Evolutionary conservation across 441 rosid genomes (phyloP).

Genomic region (Manihot esculenta): DNA sequence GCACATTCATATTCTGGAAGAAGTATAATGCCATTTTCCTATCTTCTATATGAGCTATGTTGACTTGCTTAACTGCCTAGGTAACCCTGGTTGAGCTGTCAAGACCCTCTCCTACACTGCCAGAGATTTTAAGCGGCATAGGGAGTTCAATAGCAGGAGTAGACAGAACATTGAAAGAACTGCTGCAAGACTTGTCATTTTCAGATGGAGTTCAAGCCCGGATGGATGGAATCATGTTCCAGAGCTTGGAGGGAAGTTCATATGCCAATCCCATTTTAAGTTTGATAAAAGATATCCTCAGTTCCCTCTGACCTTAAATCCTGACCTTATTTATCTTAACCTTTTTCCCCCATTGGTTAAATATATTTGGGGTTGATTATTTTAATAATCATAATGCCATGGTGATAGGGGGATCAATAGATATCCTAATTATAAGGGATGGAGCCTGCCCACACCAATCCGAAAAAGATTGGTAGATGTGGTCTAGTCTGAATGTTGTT

Average conservation of each 20-base stretch:
- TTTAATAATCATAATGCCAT: not conserved
- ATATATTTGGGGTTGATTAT: not conserved
- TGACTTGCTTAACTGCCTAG: slow-evolving; percentile 36
- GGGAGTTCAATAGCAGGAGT: slow-evolving; percentile 74
- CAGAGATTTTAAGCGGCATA: slow-evolving; percentile 69
- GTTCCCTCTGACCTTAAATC: slow-evolving; percentile 52
- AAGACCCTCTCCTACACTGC: slow-evolving; percentile 68
- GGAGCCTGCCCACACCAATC: not conserved
- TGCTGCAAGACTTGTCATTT: slow-evolving; percentile 55
- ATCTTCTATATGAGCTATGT: slow-evolving; percentile 3
- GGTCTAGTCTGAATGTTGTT: not conserved
- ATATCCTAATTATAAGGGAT: not conserved
- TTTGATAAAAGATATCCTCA: slow-evolving; percentile 67
- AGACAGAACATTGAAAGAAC: slow-evolving; percentile 55
- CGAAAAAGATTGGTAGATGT: not conserved
- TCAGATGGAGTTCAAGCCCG: slow-evolving; percentile 79
- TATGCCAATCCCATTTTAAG: slow-evolving; percentile 48
- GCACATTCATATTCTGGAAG: not conserved
- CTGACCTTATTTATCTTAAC: too few relatives aligned
- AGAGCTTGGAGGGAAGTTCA: slow-evolving; percentile 61
- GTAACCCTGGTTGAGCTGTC: slow-evolving; percentile 81
- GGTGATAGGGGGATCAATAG: not conserved
- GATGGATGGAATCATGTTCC: slow-evolving; percentile 86
- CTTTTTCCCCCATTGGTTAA: not conserved
- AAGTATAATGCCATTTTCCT: not conserved